phyloP scores from a whole-genome alignment of 495 filamentous ascomycete species.

The Parmelia sp. region DNA sequence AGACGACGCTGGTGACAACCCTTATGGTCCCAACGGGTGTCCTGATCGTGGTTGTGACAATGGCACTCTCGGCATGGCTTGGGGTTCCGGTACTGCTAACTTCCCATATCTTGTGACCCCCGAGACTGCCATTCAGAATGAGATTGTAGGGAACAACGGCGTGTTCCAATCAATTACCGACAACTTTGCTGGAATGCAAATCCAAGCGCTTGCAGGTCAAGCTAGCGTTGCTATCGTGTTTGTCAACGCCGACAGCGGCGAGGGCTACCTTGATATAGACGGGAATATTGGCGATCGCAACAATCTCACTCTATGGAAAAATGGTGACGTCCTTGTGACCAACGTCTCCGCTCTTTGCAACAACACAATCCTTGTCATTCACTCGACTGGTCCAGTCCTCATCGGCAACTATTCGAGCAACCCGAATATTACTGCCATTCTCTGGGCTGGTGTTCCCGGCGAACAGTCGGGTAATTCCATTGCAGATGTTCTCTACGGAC shows the following conservation, averaged over 20 bases:
- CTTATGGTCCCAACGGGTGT: slow-evolving; percentile 79
- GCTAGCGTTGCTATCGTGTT: slow-evolving; percentile 77
- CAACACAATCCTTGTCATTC: slow-evolving; percentile 91
- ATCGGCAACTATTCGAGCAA: slow-evolving; percentile 70
- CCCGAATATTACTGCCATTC: slow-evolving; percentile 88
- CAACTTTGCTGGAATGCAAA: slow-evolving; percentile 60
- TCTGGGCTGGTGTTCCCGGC: slow-evolving; percentile 91
- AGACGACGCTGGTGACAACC: slow-evolving; percentile 73
- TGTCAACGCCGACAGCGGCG: slow-evolving; percentile 79
- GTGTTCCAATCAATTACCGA: slow-evolving; percentile 68
- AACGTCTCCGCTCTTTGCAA: slow-evolving; percentile 69
- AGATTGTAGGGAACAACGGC: slow-evolving; percentile 50
- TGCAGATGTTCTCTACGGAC: slow-evolving; percentile 84
- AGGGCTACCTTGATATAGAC: slow-evolving; percentile 79
- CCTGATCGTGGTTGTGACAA: slow-evolving; percentile 73
- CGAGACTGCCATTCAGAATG: slow-evolving; percentile 73
- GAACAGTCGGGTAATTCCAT: slow-evolving; percentile 91
- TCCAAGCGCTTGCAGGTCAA: slow-evolving; percentile 56
- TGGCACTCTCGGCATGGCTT: slow-evolving; percentile 88
- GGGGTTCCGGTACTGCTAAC: slow-evolving; percentile 84
- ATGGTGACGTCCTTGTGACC: slow-evolving; percentile 71
- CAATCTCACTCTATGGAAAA: slow-evolving; percentile 85
- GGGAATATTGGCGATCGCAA: slow-evolving; percentile 85
- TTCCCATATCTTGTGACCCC: slow-evolving; percentile 92
- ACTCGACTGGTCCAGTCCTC: slow-evolving; percentile 75